These are phyloP conservation scores for Lichtheimia corymbifera DNA, from an alignment of 371 early-diverging fungal genomes.

Conservation along the genomic window DNA sequence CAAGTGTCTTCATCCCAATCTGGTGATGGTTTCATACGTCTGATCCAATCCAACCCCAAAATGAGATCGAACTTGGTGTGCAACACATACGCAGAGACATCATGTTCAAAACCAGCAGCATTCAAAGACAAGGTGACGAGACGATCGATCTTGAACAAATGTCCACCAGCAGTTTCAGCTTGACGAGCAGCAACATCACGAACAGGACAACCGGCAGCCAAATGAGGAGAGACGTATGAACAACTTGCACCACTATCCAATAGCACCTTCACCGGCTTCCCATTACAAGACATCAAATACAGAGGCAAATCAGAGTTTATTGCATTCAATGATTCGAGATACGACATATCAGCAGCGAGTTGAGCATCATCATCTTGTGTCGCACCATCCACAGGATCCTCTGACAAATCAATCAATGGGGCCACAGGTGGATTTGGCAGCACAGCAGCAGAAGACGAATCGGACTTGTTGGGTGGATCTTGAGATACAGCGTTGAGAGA, in stretches of 20 bases:
- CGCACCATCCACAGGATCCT: not conserved
- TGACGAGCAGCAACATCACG: not conserved
- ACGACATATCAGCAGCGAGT: not conserved
- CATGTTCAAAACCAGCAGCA: constrained; percentile 5
- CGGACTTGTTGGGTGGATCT: too few relatives aligned
- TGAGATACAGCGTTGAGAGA: too few relatives aligned
- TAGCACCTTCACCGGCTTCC: not conserved
- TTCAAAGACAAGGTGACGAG: not conserved
- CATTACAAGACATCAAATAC: constrained; percentile 4
- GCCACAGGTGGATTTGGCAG: too few relatives aligned
- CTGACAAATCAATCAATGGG: constrained; percentile 2
- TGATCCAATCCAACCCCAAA: constrained; percentile 10
- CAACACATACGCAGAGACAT: constrained; percentile 1
- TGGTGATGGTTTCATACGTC: constrained; percentile 5
- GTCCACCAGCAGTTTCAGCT: constrained; percentile 8
- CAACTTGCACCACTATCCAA: constrained; percentile 7
- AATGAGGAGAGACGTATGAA: not conserved
- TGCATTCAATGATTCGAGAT: constrained; percentile 1
- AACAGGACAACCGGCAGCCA: constrained; percentile 4
- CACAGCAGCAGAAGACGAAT: too few relatives aligned
- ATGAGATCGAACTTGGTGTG: constrained; percentile 15
- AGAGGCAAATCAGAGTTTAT: constrained; percentile 4
- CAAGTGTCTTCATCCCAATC: constrained; percentile 7
- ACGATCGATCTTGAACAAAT: not conserved
- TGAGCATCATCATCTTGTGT: not conserved